These are phyloP conservation scores for Linum tenue DNA, from an alignment of 345 rosid species.

Conservation along the genomic window DNA sequence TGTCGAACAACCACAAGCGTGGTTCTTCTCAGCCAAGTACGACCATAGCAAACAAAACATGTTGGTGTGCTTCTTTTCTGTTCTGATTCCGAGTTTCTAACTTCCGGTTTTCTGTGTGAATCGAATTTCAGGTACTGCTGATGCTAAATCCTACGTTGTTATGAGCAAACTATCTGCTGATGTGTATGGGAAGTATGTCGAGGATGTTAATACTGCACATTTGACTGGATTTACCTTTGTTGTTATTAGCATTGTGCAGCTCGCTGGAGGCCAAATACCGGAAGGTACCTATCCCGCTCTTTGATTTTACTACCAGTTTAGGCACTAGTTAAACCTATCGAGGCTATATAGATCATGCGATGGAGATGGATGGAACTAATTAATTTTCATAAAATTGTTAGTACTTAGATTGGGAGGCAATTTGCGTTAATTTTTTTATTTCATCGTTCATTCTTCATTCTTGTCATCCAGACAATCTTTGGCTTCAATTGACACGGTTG, in stretches of 20 bases:
- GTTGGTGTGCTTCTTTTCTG: neutral
- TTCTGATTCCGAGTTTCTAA: neutral
- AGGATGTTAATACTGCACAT: slow-evolving; percentile 48
- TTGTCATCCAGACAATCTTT: slow-evolving; percentile 47
- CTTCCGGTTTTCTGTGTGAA: neutral
- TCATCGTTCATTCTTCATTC: neutral
- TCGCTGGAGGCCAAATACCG: slow-evolving; percentile 69
- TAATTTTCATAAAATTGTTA: no score
- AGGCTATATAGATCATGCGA: no score
- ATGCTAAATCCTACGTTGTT: slow-evolving; percentile 69
- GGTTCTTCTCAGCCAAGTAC: slow-evolving; percentile 49
- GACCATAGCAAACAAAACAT: neutral
- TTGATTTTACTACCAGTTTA: neutral
- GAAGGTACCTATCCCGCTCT: slow-evolving; percentile 44
- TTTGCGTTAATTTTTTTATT: neutral
- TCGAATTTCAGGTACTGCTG: slow-evolving; percentile 38
- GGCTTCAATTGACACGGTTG: slow-evolving; percentile 72
- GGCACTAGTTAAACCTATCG: neutral
- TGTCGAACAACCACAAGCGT: slow-evolving; percentile 40
- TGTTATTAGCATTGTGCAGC: slow-evolving; percentile 62
- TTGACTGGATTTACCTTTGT: slow-evolving; percentile 69
- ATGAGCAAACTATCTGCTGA: slow-evolving; percentile 61
- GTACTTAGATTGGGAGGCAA: neutral
- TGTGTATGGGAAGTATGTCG: slow-evolving; percentile 49
- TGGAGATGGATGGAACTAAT: no score